Conservation (phyloP, 257 asterid genomes). For the Linderniella brevidens region DNA sequence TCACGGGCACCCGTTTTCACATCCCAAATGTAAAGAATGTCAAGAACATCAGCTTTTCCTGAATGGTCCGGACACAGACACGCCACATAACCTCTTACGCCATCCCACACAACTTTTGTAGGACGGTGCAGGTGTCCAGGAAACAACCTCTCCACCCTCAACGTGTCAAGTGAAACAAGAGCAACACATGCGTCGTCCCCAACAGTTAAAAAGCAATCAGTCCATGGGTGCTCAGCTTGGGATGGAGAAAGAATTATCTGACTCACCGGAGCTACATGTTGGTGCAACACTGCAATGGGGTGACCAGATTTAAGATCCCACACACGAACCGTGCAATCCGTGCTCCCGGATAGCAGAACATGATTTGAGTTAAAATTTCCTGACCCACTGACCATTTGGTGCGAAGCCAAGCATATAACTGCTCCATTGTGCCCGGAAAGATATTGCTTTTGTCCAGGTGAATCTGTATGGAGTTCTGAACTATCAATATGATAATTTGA, state of each 20-base stretch:
- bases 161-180: conserved; percentile 72
- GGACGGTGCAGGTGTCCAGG: conserved; percentile 84
- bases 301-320: conserved; percentile 82
- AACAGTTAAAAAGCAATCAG: conserved; percentile 72
- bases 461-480: conserved; percentile 16
- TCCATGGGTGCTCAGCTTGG: conserved; percentile 60
- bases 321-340: conserved; percentile 81
- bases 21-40: conserved; percentile 88
- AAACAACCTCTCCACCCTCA: conserved; percentile 82
- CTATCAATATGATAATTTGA: conserved; percentile 21
- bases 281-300: conserved; percentile 60
- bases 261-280: conserved; percentile 86
- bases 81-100: conserved; percentile 72
- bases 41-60: conserved; percentile 44
- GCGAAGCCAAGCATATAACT: conserved; percentile 88
- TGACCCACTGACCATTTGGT: conserved; percentile 33
- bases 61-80: conserved; percentile 62
- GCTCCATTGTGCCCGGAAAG: conserved; percentile 78
- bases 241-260: conserved; percentile 78
- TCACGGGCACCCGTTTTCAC: conserved; percentile 94
- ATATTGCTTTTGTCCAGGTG: conserved; percentile 25
- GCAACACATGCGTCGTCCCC: conserved; percentile 67
- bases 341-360: conserved; percentile 78
- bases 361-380: conserved; percentile 34
- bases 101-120: conserved; percentile 77